Percentiles rank a stretch among this genome's conserved stretches.
phyloP scores from a whole-genome alignment of 371 early-diverging fungal species.

The Mucor saturninus region DNA sequence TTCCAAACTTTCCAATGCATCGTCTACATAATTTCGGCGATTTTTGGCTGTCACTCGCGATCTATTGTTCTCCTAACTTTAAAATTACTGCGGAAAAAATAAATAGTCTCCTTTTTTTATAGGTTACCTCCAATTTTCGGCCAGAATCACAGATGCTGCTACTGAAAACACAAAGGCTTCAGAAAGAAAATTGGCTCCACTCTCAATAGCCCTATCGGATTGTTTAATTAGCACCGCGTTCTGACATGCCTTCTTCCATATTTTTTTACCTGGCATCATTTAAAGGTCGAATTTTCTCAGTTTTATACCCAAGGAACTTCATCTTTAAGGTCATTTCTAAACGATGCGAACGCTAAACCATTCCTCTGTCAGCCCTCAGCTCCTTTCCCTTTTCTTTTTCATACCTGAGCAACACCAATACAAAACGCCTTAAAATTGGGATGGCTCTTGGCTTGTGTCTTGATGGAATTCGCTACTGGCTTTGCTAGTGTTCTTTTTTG shows the following conservation, averaged over 20 bases:
- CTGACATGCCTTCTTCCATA: neutral
- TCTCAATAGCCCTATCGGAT: constrained; percentile 75
- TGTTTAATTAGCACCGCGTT: neutral
- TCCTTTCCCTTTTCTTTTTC: neutral
- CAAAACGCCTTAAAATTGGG: constrained; percentile 76
- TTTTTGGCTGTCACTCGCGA: constrained; percentile 68
- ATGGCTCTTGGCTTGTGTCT: constrained; percentile 74
- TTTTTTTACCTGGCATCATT: constrained; percentile 71
- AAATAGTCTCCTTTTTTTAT: neutral
- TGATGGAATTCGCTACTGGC: constrained; percentile 82
- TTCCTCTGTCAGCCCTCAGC: neutral
- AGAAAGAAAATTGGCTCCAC: constrained; percentile 86
- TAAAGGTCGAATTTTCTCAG: constrained; percentile 80
- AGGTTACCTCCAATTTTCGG: constrained; percentile 64
- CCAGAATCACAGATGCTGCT: constrained; percentile 77
- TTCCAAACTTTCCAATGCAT: constrained; percentile 70
- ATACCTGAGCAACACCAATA: constrained; percentile 82
- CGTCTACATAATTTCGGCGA: constrained; percentile 73
- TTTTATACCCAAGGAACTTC: constrained; percentile 81
- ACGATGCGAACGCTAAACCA: constrained; percentile 57
- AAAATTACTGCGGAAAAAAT: neutral
- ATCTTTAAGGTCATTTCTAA: constrained; percentile 84
- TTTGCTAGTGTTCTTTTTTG: constrained; percentile 75
- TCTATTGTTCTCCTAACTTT: constrained; percentile 34
- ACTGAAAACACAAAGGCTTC: constrained; percentile 88